Base-by-base conservation (phyloP, 495 filamentous ascomycete species). In the Penicillium salamii region DNA sequence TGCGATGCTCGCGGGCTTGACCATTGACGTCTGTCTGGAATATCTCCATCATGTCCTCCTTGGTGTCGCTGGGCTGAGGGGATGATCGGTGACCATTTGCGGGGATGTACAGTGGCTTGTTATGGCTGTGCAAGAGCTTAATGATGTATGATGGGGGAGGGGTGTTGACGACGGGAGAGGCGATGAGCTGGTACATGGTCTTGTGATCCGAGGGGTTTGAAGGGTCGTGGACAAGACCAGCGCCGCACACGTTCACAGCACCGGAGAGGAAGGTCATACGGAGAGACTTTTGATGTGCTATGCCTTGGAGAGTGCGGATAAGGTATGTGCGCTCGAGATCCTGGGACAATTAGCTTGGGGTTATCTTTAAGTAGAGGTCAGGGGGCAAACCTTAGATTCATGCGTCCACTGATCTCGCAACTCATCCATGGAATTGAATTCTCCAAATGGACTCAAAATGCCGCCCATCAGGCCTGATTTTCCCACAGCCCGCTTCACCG, bases 1-100 rank as follows among this genome's bases (percentile, higher is more conserved):
- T 87, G 65, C 89, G 88, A 54, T 87, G 72, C 69, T 98, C 93
- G 19, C 95, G 77, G 1, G 82, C 71, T 21, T 81, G 73, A 12
- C 95, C 91, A 42, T 81, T 87, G 14, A 92, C 88, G 58, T 98
- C 93, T 7, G 79, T 85, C 63, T 91, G 86, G 79, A 98, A 98
- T 54, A 98, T 89, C 72, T 98, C 93, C 84, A 97, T 91, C 93
- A 98, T 98, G 64, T 98, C 93, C 68, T 98, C 93, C 67, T 98
- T 98, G 31, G 93, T 98, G 62, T 98, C 93, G 18, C 69, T 70
- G 0, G 74, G 73, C 19, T 70, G 64, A 1, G 66, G 42, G 2
- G 74, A 74, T 15, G 82, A 87, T 53, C 89, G 86, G 63, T 95
- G 87, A 15, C 95, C 95, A 68, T 98, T 98, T 36, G 79, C 78